phyloP scores from a whole-genome alignment of 306 rosid genomes.

The Acacia confusa region DNA sequence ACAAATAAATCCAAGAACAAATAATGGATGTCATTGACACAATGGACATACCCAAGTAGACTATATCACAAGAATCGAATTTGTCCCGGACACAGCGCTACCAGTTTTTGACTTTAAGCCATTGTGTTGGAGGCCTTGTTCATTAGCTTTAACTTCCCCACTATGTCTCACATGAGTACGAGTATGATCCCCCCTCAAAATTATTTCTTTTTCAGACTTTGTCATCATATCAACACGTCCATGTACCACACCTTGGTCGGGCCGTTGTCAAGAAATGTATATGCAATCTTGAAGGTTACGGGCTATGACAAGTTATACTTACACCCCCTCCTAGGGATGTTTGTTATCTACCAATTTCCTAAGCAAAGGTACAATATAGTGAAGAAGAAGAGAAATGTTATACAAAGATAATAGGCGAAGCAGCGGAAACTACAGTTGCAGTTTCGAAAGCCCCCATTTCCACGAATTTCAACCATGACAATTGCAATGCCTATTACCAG shows the following conservation, averaged over 20 bases:
- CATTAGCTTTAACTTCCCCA: background rate
- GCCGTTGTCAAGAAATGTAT: background rate
- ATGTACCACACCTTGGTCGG: background rate
- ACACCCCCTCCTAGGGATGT: background rate
- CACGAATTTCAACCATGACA: slow-evolving; percentile 27
- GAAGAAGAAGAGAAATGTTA: slow-evolving; percentile 39
- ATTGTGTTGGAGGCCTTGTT: background rate
- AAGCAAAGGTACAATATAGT: slow-evolving; percentile 37
- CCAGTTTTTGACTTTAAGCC: background rate
- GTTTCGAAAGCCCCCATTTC: slow-evolving; percentile 19
- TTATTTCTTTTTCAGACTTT: background rate
- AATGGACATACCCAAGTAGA: background rate
- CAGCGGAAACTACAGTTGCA: slow-evolving; percentile 24
- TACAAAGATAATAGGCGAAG: slow-evolving; percentile 32
- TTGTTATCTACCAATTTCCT: slow-evolving; percentile 23
- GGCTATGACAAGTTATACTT: background rate
- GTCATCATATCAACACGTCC: background rate
- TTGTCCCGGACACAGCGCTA: background rate
- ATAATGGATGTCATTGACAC: slow-evolving; percentile 4
- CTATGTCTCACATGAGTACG: background rate
- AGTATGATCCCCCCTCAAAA: background rate
- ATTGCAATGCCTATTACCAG: slow-evolving; percentile 35
- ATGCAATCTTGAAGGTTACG: background rate
- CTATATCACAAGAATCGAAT: background rate
- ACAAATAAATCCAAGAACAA: background rate